Conservation (phyloP, 2,329 filamentous ascomycete genomes). For the Penicillium oxalicum region DNA sequence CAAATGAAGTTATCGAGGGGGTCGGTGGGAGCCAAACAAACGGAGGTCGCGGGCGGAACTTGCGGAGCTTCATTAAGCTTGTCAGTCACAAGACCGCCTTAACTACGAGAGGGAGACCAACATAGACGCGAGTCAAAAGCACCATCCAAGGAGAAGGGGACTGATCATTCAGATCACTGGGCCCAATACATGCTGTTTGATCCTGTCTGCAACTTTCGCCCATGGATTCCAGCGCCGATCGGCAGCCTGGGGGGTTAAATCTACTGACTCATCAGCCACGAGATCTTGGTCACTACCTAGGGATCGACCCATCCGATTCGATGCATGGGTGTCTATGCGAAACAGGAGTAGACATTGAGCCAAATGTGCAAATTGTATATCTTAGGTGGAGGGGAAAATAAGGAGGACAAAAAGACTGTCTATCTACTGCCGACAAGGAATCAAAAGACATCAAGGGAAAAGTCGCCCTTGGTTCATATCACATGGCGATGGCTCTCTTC, state of each 20-base stretch:
- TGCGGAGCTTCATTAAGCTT: neutral
- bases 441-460: constrained; percentile 17
- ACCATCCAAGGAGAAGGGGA: no score
- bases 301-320: no score
- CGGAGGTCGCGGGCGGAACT: neutral
- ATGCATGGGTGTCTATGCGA: no score
- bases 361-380: constrained; percentile 28
- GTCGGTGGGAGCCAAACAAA: neutral
- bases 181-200: no score
- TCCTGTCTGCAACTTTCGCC: no score
- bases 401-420: constrained; percentile 11
- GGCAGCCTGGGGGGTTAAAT: no score
- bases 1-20: constrained; percentile 9
- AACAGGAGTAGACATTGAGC: neutral
- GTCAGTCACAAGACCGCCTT: neutral
- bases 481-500: constrained; percentile 19
- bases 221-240: no score
- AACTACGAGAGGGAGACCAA: no score
- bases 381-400: constrained; percentile 19
- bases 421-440: constrained; percentile 31
- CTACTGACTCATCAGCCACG: no score
- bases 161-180: no score
- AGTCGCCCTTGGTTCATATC: constrained; percentile 19
- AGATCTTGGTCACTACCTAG: no score
- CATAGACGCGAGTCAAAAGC: no score